Conservation (phyloP, 768 basidiomycete genomes). For the Termitomyces sp. region DNA sequence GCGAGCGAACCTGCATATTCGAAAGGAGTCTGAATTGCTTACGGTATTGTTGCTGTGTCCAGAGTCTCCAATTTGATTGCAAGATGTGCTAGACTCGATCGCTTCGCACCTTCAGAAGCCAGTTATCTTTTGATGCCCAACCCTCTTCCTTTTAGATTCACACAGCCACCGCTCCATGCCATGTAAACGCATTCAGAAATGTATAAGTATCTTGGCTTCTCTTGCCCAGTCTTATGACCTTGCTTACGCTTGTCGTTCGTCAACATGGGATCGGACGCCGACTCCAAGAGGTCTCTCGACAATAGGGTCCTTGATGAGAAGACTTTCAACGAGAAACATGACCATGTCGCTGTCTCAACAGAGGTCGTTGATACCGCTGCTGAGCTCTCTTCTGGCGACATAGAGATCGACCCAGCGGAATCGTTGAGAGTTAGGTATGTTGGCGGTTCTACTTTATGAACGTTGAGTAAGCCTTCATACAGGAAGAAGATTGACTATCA, state of each 20-base stretch:
- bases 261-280: background rate
- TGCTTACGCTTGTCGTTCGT: background rate
- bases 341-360: constrained; percentile 38
- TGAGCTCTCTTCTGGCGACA: constrained; percentile 47
- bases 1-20: background rate
- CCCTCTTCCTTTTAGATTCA: background rate
- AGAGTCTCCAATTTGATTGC: too few relatives aligned
- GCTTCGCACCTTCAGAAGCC: background rate
- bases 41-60: background rate
- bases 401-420: constrained; percentile 52
- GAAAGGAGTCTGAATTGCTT: background rate
- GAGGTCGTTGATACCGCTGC: constrained; percentile 64
- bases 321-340: constrained; percentile 28
- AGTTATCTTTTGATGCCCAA: background rate
- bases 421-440: constrained; percentile 49
- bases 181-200: background rate
- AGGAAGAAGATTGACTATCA: constrained; percentile 66
- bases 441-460: background rate
- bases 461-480: background rate
- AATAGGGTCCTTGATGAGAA: constrained; percentile 18
- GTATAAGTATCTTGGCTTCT: constrained; percentile 2
- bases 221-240: background rate
- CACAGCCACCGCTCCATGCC: background rate
- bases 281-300: constrained; percentile 40
- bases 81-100: too few relatives aligned